A percentile compares a stretch with the other conserved stretches of the same genome.
These are phyloP conservation scores for Cyberlindnera mississippiensis DNA, from an alignment of 805 yeast genomes.

Conservation along the genomic window DNA sequence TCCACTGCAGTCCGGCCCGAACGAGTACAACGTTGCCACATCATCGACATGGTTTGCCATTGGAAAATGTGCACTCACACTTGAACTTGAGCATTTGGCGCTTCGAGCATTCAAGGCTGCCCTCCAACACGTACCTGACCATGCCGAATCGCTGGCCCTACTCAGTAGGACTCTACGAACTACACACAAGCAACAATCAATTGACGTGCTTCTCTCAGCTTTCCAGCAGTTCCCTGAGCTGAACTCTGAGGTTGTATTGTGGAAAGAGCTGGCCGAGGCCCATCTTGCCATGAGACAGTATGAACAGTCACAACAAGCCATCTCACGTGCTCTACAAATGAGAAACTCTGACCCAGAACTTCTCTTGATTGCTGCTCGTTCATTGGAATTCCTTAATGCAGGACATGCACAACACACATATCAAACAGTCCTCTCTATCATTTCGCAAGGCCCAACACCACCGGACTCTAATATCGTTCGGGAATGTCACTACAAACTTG, in stretches of 20 bases:
- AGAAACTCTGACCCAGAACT: slow-evolving; percentile 40
- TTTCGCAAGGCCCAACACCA: slow-evolving; percentile 27
- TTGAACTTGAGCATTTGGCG: slow-evolving; percentile 18
- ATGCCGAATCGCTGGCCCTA: slow-evolving; percentile 18
- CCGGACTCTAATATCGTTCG: slow-evolving; percentile 46
- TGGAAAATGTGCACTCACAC: slow-evolving; percentile 23
- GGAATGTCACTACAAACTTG: slow-evolving; percentile 51
- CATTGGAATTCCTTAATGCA: slow-evolving; percentile 39
- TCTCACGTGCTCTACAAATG: slow-evolving; percentile 39
- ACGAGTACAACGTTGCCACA: slow-evolving; percentile 14
- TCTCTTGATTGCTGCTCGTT: slow-evolving; percentile 48
- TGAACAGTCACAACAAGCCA: slow-evolving; percentile 49
- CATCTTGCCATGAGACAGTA: slow-evolving; percentile 43
- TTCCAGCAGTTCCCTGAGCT: slow-evolving; percentile 33
- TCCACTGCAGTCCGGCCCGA: slow-evolving; percentile 6
- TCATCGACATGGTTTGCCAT: slow-evolving; percentile 24
- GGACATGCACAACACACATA: slow-evolving; percentile 46
- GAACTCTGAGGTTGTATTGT: slow-evolving; percentile 36
- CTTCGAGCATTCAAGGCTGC: slow-evolving; percentile 24
- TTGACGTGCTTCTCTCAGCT: slow-evolving; percentile 21
- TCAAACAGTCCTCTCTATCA: slow-evolving; percentile 39
- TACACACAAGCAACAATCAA: slow-evolving; percentile 20
- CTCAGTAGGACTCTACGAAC: slow-evolving; percentile 17
- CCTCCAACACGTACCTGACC: slow-evolving; percentile 24
- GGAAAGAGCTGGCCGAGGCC: slow-evolving; percentile 50